These are phyloP conservation scores for Pseudotulostoma volvatum DNA, from an alignment of 495 filamentous ascomycete genomes.

Conservation along the genomic window DNA sequence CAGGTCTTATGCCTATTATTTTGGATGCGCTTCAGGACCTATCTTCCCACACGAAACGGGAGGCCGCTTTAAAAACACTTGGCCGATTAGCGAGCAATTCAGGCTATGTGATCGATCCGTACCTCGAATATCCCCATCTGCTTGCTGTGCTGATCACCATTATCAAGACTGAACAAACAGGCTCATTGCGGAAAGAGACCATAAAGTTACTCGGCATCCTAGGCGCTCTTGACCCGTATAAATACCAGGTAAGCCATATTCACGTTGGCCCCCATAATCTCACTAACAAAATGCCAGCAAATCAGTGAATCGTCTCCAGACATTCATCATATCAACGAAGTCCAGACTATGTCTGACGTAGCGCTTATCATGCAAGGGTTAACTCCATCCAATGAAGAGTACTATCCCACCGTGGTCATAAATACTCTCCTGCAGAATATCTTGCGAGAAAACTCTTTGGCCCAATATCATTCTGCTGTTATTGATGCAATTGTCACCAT, in stretches of 20 bases:
- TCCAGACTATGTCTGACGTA: slow-evolving; percentile 70
- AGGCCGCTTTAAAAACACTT: slow-evolving; percentile 77
- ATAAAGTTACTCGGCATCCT: slow-evolving; percentile 92
- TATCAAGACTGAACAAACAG: slow-evolving; percentile 76
- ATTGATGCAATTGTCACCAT: slow-evolving; percentile 98
- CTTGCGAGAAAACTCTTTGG: slow-evolving; percentile 71
- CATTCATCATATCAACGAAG: slow-evolving; percentile 36
- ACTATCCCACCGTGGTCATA: slow-evolving; percentile 95
- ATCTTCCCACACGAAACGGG: slow-evolving; percentile 70
- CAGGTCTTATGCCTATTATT: slow-evolving; percentile 84
- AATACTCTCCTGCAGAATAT: slow-evolving; percentile 78
- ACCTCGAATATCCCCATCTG: slow-evolving; percentile 82
- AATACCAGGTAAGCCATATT: slow-evolving; percentile 50
- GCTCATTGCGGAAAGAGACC: slow-evolving; percentile 73
- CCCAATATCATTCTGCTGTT: slow-evolving; percentile 83
- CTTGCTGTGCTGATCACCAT: slow-evolving; percentile 85
- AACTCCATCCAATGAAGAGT: slow-evolving; percentile 94
- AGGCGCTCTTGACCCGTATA: slow-evolving; percentile 92
- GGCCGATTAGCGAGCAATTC: slow-evolving; percentile 87
- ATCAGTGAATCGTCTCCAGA: slow-evolving; percentile 32
- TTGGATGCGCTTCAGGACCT: slow-evolving; percentile 85
- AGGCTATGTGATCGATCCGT: slow-evolving; percentile 95
- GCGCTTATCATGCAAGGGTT: slow-evolving; percentile 93
- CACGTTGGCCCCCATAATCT: slow-evolving; percentile 3
- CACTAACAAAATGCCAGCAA: slow-evolving; percentile 9